phyloP scores from a whole-genome alignment of 768 basidiomycete genomes.

The Cyclocybe cylindracea region DNA sequence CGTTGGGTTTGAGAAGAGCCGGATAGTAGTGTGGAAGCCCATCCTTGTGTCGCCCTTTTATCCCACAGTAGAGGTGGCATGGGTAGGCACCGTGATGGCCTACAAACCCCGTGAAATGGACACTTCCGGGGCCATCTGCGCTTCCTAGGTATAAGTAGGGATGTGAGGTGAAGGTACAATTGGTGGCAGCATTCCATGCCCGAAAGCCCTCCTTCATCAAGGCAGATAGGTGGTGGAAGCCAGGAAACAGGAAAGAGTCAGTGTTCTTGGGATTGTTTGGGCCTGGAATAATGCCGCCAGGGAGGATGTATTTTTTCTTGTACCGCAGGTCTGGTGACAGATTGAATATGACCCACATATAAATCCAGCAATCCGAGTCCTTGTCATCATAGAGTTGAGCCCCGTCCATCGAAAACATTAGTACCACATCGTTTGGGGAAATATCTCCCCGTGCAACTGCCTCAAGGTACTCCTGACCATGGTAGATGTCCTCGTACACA shows the following conservation, averaged over 20 bases:
- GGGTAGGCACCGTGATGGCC: slow-evolving; percentile 35
- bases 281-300: slow-evolving; percentile 23
- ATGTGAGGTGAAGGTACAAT: slow-evolving; percentile 13
- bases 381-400: slow-evolving; percentile 39
- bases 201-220: slow-evolving; percentile 29
- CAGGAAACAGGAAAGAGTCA: slow-evolving; percentile 35
- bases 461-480: too few species aligned
- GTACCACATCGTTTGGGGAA: slow-evolving; percentile 33
- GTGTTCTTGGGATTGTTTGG: slow-evolving; percentile 33
- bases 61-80: slow-evolving; percentile 33
- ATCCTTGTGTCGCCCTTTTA: slow-evolving; percentile 30
- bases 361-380: slow-evolving; percentile 38
- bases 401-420: slow-evolving; percentile 35
- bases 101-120: slow-evolving; percentile 30
- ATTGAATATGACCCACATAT: slow-evolving; percentile 35
- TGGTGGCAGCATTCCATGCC: slow-evolving; percentile 28
- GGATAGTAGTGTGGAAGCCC: slow-evolving; percentile 33
- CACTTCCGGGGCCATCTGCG: slow-evolving; percentile 36
- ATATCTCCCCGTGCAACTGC: too few species aligned
- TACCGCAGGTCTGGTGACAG: slow-evolving; percentile 21
- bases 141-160: slow-evolving; percentile 22
- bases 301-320: slow-evolving; percentile 17
- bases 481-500: too few species aligned
- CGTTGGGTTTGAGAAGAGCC: slow-evolving; percentile 22
- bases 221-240: slow-evolving; percentile 31